A percentile compares a stretch with the other conserved stretches of the same genome.
Conservation (phyloP, 1,284 basidiomycete species). For the Trametes polyzona region DNA sequence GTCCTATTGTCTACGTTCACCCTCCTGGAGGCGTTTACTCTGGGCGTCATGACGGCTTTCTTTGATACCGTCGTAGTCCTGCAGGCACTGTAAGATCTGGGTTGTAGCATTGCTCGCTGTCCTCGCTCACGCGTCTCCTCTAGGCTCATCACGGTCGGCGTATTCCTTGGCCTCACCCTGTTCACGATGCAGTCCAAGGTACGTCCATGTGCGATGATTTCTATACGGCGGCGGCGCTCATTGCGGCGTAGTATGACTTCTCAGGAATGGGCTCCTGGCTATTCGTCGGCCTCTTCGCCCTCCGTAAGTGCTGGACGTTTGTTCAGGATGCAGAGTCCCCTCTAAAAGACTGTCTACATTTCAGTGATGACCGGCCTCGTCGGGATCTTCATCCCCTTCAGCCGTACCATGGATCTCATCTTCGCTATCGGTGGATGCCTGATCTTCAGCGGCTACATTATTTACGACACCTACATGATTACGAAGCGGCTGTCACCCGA, state of each 20-base stretch:
- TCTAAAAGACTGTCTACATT: conserved; percentile 8
- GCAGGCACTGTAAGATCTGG: conserved; percentile 71
- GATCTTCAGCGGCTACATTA: conserved; percentile 83
- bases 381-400: conserved; percentile 81
- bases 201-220: conserved; percentile 19
- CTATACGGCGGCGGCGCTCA: background rate
- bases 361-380: conserved; percentile 78
- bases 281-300: conserved; percentile 74
- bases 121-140: background rate
- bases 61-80: conserved; percentile 80
- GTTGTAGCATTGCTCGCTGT: conserved; percentile 18
- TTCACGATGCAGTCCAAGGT: conserved; percentile 88
- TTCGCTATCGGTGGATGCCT: conserved; percentile 80
- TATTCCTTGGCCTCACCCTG: conserved; percentile 85
- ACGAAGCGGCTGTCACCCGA: conserved; percentile 82
- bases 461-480: conserved; percentile 88
- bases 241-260: conserved; percentile 77
- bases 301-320: conserved; percentile 67
- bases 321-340: background rate
- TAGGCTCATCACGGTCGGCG: conserved; percentile 82
- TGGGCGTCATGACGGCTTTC: conserved; percentile 80
- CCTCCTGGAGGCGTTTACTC: conserved; percentile 75
- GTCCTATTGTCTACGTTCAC: conserved; percentile 81
- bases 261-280: conserved; percentile 84
- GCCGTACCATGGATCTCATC: conserved; percentile 73